Conservation (phyloP, 2,329 filamentous ascomycete species). For the Albophoma yamanashiensis region DNA sequence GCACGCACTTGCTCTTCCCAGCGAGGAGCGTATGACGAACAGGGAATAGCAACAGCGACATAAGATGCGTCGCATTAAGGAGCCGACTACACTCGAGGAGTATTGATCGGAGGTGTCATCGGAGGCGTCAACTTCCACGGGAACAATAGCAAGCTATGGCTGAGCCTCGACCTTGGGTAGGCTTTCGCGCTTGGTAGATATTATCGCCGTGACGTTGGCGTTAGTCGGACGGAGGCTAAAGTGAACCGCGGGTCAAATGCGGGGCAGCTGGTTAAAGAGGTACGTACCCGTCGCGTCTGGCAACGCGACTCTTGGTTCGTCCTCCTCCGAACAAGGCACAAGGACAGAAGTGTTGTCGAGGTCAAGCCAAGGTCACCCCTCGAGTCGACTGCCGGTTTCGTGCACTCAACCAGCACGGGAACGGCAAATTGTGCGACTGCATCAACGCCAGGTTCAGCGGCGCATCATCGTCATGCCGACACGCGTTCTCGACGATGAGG, state of each 20-base stretch:
- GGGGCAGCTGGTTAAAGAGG: not conserved
- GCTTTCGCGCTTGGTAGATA: no score
- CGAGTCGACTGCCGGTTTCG: not conserved
- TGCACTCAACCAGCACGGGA: not conserved
- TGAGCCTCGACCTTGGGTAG: no score
- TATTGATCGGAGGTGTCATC: no score
- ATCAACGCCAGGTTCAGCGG: not conserved
- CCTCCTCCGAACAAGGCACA: not conserved
- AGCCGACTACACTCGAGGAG: no score
- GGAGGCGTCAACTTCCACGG: no score
- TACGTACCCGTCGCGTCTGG: not conserved
- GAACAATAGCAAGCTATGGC: no score
- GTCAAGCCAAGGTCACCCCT: not conserved
- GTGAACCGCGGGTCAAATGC: not conserved
- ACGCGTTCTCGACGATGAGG: constrained; percentile 10
- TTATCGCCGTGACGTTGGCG: no score
- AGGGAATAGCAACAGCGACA: no score
- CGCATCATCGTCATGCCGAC: constrained; percentile 13
- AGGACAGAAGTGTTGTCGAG: not conserved
- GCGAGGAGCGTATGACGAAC: no score
- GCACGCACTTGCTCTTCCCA: no score
- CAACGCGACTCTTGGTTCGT: not conserved
- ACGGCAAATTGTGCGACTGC: not conserved
- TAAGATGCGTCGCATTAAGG: no score
- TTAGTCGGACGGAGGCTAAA: not conserved